These are phyloP conservation scores for Pseudocercospora pini-densiflorae DNA, from an alignment of 2,329 filamentous ascomycete species.

Conservation along the genomic window DNA sequence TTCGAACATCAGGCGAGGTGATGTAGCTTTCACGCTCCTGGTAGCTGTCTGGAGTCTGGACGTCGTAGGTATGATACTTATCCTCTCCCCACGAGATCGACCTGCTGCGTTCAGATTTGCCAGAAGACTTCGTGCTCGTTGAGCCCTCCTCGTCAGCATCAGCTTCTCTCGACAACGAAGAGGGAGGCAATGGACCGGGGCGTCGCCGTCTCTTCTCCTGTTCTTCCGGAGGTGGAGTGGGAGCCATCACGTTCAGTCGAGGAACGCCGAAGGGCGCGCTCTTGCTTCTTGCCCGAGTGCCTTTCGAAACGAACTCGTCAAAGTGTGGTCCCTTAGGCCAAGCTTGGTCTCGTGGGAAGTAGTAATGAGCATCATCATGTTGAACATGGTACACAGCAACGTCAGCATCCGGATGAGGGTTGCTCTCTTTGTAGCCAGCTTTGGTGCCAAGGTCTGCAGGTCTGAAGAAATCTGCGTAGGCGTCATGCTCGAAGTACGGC, in stretches of 20 bases:
- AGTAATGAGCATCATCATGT: slow-evolving; percentile 33
- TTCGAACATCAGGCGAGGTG: slow-evolving; percentile 22
- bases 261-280: slow-evolving; percentile 49
- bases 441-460: slow-evolving; percentile 43
- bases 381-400: slow-evolving; percentile 49
- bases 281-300: slow-evolving; percentile 21
- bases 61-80: slow-evolving; percentile 52
- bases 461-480: slow-evolving; percentile 51
- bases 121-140: slow-evolving; percentile 13
- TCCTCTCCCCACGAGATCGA: slow-evolving; percentile 55
- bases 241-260: slow-evolving; percentile 60
- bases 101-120: slow-evolving; percentile 30
- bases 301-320: slow-evolving; percentile 2
- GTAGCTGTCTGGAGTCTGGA: slow-evolving; percentile 50
- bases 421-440: slow-evolving; percentile 42
- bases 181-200: slow-evolving; percentile 48
- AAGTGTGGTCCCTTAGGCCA: slow-evolving; percentile 17
- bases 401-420: slow-evolving; percentile 51
- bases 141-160: slow-evolving; percentile 23
- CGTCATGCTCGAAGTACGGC: slow-evolving; percentile 13
- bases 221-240: slow-evolving; percentile 54
- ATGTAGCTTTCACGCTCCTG: slow-evolving; percentile 32
- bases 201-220: not conserved
- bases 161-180: slow-evolving; percentile 34
- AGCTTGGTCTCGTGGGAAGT: slow-evolving; percentile 21